Evolutionary conservation across 1,139 yeast genomes (phyloP), one percentile per base, ranked within the genome.

Genomic region (Magnusiomyces tetraspermus): DNA sequence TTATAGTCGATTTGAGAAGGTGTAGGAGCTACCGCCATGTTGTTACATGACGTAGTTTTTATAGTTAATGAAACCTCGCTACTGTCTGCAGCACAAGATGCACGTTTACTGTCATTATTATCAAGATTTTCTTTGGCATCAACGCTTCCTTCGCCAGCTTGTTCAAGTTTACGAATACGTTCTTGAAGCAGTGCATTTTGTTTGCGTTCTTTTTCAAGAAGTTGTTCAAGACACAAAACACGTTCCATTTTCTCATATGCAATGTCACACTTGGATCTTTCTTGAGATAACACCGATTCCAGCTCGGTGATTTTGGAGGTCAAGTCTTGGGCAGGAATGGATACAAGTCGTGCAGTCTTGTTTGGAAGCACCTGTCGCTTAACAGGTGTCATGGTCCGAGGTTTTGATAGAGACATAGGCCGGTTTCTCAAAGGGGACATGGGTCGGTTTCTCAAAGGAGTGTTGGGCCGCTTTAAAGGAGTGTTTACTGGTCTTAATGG

Each of bases 241-340:
- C 61, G 64, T 28, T 62, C 66, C 0, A 60, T 58, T 31, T 57
- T 54, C 19, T 51, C 48, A 31, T 57, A 51, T n/a, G 60, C 59
- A 1, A 58, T 56, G 47, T 63, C 62, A 8, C 67, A 55, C 33
- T 65, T 67, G 13, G 55, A 55, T 23, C 61, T 56, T 36, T 64
- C 67, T 26, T 56, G 57, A 48, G 60, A 58, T 48, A 66, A 59
- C 5, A 63, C 67, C 37, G 59, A 61, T 49, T 66, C 68, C 41
- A 66, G 61, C 54, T 65, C 67, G 41, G 57, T 41, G 24, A 65
- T 64, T 54, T 66, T 65, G 47, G 51, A 49, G 57, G 61, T 62
- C 52, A 66, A 62, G 50, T 64, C 67, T 26, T 64, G 68, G 8
- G 65, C 64, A 31, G 33, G 33, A 28, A 28, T 28, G 6, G 33